These are phyloP conservation scores for Metschnikowia picachoensis DNA, from an alignment of 805 yeast species.

Conservation along the genomic window DNA sequence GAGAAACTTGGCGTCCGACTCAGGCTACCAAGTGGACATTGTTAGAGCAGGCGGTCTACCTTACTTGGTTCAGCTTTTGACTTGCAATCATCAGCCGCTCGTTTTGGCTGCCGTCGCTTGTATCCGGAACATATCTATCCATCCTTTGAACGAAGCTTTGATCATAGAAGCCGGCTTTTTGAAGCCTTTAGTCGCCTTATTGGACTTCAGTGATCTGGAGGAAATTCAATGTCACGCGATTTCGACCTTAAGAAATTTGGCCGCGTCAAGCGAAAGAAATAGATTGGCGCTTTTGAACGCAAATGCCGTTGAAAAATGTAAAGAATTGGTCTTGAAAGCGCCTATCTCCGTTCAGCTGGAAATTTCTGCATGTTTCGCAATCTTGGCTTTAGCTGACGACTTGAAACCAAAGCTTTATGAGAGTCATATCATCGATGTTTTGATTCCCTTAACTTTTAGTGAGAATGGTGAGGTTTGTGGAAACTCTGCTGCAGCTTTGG, in stretches of 20 bases:
- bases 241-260: slow-evolving; percentile 90
- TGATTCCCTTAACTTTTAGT: slow-evolving; percentile 86
- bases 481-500: slow-evolving; percentile 96
- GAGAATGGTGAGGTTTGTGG: slow-evolving; percentile 94
- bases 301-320: slow-evolving; percentile 92
- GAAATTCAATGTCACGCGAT: slow-evolving; percentile 99
- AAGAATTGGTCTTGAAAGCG: slow-evolving; percentile 75
- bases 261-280: slow-evolving; percentile 92
- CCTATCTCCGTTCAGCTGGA: slow-evolving; percentile 95
- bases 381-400: slow-evolving; percentile 93
- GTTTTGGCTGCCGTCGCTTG: slow-evolving; percentile 98
- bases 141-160: slow-evolving; percentile 91
- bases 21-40: slow-evolving; percentile 91
- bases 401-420: slow-evolving; percentile 80
- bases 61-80: slow-evolving; percentile 83
- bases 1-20: slow-evolving; percentile 93
- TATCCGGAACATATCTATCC: slow-evolving; percentile 93
- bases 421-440: slow-evolving; percentile 78
- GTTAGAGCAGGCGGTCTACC: slow-evolving; percentile 95
- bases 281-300: slow-evolving; percentile 89
- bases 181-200: slow-evolving; percentile 79
- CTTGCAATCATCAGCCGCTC: slow-evolving; percentile 85
- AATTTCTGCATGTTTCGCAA: slow-evolving; percentile 95
- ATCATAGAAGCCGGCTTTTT: slow-evolving; percentile 96
- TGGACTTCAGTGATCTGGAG: slow-evolving; percentile 83